A percentile compares a stretch with the other conserved stretches of the same genome.
These are phyloP conservation scores for Coelastrella sp. DNA, from an alignment of 139 green algal genomes.

Conservation along the genomic window DNA sequence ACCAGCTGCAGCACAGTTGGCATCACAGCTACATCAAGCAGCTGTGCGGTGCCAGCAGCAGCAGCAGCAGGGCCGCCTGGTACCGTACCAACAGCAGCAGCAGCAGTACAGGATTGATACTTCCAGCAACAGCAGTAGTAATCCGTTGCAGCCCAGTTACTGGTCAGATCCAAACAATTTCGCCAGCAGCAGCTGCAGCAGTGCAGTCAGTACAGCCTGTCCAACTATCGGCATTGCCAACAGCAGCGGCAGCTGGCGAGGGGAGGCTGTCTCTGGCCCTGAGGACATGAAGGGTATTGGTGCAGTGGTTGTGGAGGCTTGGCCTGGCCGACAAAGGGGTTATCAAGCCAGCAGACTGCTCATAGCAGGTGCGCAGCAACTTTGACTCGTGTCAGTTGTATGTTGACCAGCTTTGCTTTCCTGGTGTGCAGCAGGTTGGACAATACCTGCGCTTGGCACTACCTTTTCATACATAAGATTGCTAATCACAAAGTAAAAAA, in stretches of 20 bases:
- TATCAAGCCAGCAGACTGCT: slow-evolving; percentile 33
- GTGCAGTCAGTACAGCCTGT: neutral
- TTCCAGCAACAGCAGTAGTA: neutral
- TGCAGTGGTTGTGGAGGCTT: neutral
- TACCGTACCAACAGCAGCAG: neutral
- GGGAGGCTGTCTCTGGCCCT: neutral
- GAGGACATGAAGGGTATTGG: neutral
- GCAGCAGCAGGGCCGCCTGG: neutral
- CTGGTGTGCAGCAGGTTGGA: no score
- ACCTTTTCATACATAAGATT: no score
- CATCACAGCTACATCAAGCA: slow-evolving; percentile 3
- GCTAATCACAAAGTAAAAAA: no score
- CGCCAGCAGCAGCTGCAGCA: slow-evolving; percentile 15
- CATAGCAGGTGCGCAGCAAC: neutral
- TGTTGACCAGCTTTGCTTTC: no score
- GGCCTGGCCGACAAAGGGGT: slow-evolving; percentile 30
- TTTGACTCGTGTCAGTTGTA: no score
- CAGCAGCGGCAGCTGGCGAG: slow-evolving; percentile 24
- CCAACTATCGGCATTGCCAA: neutral
- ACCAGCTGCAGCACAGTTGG: neutral
- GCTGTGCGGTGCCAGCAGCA: neutral
- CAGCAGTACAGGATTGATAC: neutral
- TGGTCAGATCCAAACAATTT: neutral
- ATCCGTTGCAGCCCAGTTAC: neutral
- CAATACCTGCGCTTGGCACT: no score